Base-by-base conservation (phyloP, 1,284 basidiomycete species). In the Naganishia sp. region DNA sequence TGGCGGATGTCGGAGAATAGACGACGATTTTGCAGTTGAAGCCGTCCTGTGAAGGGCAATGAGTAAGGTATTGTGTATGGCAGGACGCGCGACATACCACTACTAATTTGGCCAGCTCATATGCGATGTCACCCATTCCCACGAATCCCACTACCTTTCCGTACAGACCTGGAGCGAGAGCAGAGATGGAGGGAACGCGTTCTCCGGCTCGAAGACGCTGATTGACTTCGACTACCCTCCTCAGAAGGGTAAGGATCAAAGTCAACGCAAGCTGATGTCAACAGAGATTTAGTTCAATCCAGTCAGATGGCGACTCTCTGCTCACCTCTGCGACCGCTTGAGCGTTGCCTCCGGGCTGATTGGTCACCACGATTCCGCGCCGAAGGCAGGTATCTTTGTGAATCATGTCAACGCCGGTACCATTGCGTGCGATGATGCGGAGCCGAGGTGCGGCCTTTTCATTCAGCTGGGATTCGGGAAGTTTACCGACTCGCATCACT, bases 241-340 rank as follows among this genome's bases (percentile, higher is more conserved):
- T 73, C 10, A 80, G 77, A 28, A 88, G 77, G 63, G 83, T 76
- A 58, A 87, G 81, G 41, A 82, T 82, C 5, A 85, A 83, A 1
- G 84, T 83, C 15, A 89, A 76, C 39, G 87, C 82, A 51, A 88
- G 77, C n/a, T 81, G 77, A 21, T 0, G 85, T 84, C 85, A 86
- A 85, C 25, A 86, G 86, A 69, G 13, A 71, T 72, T 68, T 39
- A 32, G 11, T n/a, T 6, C 52, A 39, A 23, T 3, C 0, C 35
- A 15, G 3, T n/a, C 32, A 51, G 15, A n/a, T 45, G 35, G 35
- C 35, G 7, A 39, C 35, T 39, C 9, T 13, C 32, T 42, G 42
- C 57, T 41, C 10, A 66, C 67, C 35, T 65, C 60, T 13, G 52
- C 67, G 18, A 68, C 65, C 3, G 69, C 67, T 53, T 64, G 39